phyloP scores from a whole-genome alignment of 2,329 filamentous ascomycete genomes.

The Coniochaeta sp. region DNA sequence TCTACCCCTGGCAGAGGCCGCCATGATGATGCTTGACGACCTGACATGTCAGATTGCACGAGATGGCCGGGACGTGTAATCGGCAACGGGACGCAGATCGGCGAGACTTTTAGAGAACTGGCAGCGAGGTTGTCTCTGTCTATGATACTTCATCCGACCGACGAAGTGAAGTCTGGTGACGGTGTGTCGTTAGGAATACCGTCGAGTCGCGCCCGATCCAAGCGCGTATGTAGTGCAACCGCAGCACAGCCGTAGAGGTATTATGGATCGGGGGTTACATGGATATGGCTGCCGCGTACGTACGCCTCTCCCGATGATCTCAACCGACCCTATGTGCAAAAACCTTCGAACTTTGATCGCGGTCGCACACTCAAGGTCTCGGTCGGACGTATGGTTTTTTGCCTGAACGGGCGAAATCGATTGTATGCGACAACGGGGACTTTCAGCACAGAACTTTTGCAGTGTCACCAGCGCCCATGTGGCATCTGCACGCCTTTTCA shows the following conservation, averaged over 20 bases:
- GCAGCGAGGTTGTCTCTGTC: background rate
- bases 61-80: background rate
- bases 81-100: background rate
- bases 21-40: constrained; percentile 26
- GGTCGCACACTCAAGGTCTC: background rate
- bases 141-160: background rate
- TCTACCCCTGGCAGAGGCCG: constrained; percentile 34
- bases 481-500: background rate
- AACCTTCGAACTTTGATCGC: background rate
- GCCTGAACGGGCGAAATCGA: background rate
- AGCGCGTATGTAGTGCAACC: background rate
- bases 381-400: background rate
- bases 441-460: background rate
- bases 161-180: background rate
- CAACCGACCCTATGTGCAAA: background rate
- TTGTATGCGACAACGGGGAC: background rate
- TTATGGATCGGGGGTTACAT: background rate
- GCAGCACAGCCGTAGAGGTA: background rate
- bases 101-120: background rate
- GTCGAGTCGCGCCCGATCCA: background rate
- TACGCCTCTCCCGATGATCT: background rate
- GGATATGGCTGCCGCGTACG: background rate
- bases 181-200: background rate
- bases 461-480: background rate
- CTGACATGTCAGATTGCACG: constrained; percentile 1